Evolutionary conservation across 495 filamentous ascomycete genomes (phyloP).

Genomic region (Hypomontagnella monticulosa): DNA sequence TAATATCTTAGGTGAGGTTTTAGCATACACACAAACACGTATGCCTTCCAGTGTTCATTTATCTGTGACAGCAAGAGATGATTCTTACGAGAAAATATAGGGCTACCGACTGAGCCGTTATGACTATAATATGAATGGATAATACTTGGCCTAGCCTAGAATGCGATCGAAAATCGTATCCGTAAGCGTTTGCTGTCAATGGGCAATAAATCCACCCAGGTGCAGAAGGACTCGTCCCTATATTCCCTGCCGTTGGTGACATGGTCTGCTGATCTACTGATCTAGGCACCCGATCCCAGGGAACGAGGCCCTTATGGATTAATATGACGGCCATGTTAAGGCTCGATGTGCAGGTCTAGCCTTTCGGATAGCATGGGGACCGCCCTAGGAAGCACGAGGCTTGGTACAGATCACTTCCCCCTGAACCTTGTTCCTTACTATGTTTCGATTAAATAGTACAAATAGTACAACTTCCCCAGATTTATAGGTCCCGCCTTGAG

Average conservation of each 20-base stretch:
- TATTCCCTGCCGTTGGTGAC: constrained; percentile 24
- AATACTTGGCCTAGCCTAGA: constrained; percentile 28
- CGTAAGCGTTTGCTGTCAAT: constrained; percentile 11
- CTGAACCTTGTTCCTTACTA: constrained; percentile 16
- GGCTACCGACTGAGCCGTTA: constrained; percentile 25
- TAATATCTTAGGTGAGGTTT: no score
- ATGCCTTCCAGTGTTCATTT: constrained; percentile 21
- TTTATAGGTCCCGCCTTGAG: neutral
- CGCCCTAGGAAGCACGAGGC: constrained; percentile 9
- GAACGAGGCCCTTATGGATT: constrained; percentile 26
- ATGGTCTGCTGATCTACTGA: constrained; percentile 39
- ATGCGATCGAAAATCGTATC: constrained; percentile 35
- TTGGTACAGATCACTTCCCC: constrained; percentile 26
- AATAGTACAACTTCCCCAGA: constrained; percentile 1
- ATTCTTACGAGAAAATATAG: constrained; percentile 16
- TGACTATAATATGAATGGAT: constrained; percentile 4
- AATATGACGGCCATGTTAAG: constrained; percentile 21
- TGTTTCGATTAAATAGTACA: constrained; percentile 4
- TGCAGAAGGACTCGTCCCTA: constrained; percentile 18
- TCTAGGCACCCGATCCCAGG: constrained; percentile 32
- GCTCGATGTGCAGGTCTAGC: constrained; percentile 25
- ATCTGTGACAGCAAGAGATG: constrained; percentile 27
- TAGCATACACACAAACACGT: neutral
- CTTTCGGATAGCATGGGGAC: constrained; percentile 30
- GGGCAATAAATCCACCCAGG: constrained; percentile 21